Percentiles rank a stretch among this genome's conserved stretches.
Evolutionary conservation across 108 stramenopile genomes (phyloP).

Genomic region (Stephanodiscus minutulus): DNA sequence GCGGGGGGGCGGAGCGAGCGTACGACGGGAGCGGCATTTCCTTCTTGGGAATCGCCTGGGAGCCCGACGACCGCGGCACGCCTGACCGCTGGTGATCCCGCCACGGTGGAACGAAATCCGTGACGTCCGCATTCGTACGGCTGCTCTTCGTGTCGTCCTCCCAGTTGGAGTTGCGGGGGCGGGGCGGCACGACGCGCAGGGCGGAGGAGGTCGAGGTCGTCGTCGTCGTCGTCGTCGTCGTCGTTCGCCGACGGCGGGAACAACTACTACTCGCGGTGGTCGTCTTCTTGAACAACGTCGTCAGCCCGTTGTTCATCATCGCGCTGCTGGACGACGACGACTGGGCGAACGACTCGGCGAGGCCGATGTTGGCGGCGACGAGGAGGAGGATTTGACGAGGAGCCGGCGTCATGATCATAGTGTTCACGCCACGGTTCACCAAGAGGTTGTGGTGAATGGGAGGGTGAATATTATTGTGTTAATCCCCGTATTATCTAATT

Average conservation of each 20-base stretch:
- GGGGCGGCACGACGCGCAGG: slow-evolving; percentile 8
- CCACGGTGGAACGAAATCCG: slow-evolving; percentile 39
- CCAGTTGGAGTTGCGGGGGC: slow-evolving; percentile 26
- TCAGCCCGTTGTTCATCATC: neutral
- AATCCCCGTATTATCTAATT: neutral
- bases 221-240: neutral
- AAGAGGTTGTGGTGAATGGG: neutral
- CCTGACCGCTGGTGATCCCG: slow-evolving; percentile 23
- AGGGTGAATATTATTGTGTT: neutral
- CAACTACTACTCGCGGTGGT: no score
- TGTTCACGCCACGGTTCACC: no score
- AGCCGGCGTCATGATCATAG: slow-evolving; percentile 7
- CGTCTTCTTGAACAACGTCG: neutral
- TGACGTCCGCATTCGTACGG: slow-evolving; percentile 26
- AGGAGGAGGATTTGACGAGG: neutral
- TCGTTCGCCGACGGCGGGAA: no score
- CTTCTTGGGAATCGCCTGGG: neutral
- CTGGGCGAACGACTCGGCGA: neutral
- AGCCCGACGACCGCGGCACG: no score
- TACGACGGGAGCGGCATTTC: neutral
- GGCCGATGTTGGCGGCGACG: neutral
- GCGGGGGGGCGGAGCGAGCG: no score
- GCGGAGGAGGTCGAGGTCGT: neutral
- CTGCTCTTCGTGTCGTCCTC: slow-evolving; percentile 32
- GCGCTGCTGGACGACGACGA: neutral